Evolutionary conservation across 2,329 filamentous ascomycete genomes (phyloP).

Genomic region (Neonectria hederae): DNA sequence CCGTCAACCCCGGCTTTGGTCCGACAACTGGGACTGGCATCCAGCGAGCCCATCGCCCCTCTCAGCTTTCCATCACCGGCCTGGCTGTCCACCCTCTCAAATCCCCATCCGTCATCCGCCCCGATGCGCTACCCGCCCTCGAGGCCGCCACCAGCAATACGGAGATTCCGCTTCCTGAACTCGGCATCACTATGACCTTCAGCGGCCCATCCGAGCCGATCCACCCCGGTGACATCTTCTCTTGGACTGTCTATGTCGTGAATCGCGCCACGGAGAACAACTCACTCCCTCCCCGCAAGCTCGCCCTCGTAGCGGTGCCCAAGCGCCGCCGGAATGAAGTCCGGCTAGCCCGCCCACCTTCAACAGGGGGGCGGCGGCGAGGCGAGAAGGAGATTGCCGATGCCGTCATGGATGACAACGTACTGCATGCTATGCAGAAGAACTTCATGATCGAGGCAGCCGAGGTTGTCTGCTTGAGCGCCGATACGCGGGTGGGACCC

Average conservation of each 20-base stretch:
- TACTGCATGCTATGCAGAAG: constrained; percentile 76
- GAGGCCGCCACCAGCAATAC: constrained; percentile 61
- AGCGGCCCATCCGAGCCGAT: constrained; percentile 66
- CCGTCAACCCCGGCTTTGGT: constrained; percentile 71
- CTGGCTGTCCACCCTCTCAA: constrained; percentile 64
- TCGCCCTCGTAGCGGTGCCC: constrained; percentile 75
- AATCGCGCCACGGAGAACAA: constrained; percentile 68
- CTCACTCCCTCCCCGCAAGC: constrained; percentile 65
- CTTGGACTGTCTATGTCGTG: constrained; percentile 78
- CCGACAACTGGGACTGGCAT: constrained; percentile 64
- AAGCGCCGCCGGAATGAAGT: constrained; percentile 69
- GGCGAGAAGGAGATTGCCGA: constrained; percentile 62
- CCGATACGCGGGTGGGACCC: constrained; percentile 78
- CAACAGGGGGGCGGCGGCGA: constrained; percentile 53
- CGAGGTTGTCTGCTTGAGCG: constrained; percentile 78
- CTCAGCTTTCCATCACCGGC: constrained; percentile 69
- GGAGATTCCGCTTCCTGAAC: constrained; percentile 63
- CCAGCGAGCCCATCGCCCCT: constrained; percentile 68
- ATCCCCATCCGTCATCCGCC: constrained; percentile 65
- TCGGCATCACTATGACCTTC: constrained; percentile 81
- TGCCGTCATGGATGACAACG: constrained; percentile 76
- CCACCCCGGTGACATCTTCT: constrained; percentile 72
- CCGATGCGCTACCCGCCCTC: constrained; percentile 68
- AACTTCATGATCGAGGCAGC: constrained; percentile 69
- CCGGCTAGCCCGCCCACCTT: constrained; percentile 62